Evolutionary conservation across 148 eudicot genomes (phyloP), one percentile per base, ranked within the genome.

Genomic region (Vaccinium darrowii): DNA sequence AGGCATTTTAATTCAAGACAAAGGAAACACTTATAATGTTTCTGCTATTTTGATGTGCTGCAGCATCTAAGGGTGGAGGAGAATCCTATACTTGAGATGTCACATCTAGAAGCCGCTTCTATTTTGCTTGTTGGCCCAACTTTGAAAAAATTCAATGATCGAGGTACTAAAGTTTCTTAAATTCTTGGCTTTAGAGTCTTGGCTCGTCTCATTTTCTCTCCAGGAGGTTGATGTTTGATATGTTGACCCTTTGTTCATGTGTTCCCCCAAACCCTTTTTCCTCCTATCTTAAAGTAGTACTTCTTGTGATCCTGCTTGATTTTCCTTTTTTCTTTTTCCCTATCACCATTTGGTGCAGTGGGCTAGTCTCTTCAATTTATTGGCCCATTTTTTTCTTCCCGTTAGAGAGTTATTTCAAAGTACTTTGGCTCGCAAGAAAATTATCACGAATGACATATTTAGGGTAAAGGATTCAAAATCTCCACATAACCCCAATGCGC

Each of bases 11-110:
- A 18, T 56, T 19, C 2, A 67, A 27, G 73, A 27, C 36, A 25
- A 12, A 10, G 73, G 36, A 12, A 14, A 27, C 73, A 25, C 19
- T 78, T 56, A 8, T 21, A 50, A 74, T 23, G 23, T 74, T 50
- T 83, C 33, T 76, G 13, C 43, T 78, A 39, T 85, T 74, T 85
- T 83, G 79, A 49, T 72, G 82, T 93, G 89, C 79, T 91, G 92
- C 93, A 97, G 99, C 98, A 95, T 92, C 87, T 97, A 76, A 91
- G 98, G 76, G 83, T 97, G 86, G 99, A 97, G 89, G 99, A 97
- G 89, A 97, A 97, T 87, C 99, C 99, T 83, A 95, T 97, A 74
- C 97, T 97, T 73, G 90, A 91, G 88, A 92, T 97, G 98, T 91
- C 91, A 54, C 99, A 95, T 91, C 86, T 97, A 73, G 98, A 97